phyloP scores from a whole-genome alignment of 139 green algal species.

The Closterium sp. region DNA sequence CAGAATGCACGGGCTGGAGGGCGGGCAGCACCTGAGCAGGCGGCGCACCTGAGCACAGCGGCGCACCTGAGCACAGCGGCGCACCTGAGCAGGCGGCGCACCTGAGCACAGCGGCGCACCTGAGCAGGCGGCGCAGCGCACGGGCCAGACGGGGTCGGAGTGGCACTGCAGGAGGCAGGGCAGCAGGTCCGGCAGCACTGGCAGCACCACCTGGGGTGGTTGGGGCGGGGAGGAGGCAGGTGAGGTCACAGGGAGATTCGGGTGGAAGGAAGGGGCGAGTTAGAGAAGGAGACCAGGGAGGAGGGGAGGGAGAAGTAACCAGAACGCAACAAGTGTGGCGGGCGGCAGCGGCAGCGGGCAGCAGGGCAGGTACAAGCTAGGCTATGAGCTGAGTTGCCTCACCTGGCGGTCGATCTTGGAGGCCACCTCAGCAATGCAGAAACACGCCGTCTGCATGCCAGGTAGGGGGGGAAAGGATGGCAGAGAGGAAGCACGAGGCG shows the following conservation, averaged over 20 bases:
- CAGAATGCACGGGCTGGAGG: background rate
- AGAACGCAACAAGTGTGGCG: too few species aligned
- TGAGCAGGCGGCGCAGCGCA: constrained; percentile 64
- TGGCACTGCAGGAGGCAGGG: constrained; percentile 70
- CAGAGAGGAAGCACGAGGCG: too few species aligned
- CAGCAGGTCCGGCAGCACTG: constrained; percentile 69
- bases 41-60: background rate
- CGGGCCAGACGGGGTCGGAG: constrained; percentile 84
- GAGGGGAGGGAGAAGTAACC: too few species aligned
- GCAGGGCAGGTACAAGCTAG: too few species aligned
- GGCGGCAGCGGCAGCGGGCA: too few species aligned
- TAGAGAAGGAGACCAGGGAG: too few species aligned
- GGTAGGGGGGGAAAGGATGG: background rate
- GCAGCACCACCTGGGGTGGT: constrained; percentile 51
- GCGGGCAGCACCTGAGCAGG: background rate
- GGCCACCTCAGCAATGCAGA: constrained; percentile 88
- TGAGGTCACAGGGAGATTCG: background rate
- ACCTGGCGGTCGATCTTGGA: constrained; percentile 69
- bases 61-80: constrained; percentile 44
- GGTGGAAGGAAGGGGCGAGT: background rate
- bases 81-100: background rate
- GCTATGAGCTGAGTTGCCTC: too few species aligned
- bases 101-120: background rate
- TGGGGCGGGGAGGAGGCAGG: too few species aligned
- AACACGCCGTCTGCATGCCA: constrained; percentile 69